Base-by-base conservation (phyloP, 176 grass and related monocot genomes). In the Musa beccarii region DNA sequence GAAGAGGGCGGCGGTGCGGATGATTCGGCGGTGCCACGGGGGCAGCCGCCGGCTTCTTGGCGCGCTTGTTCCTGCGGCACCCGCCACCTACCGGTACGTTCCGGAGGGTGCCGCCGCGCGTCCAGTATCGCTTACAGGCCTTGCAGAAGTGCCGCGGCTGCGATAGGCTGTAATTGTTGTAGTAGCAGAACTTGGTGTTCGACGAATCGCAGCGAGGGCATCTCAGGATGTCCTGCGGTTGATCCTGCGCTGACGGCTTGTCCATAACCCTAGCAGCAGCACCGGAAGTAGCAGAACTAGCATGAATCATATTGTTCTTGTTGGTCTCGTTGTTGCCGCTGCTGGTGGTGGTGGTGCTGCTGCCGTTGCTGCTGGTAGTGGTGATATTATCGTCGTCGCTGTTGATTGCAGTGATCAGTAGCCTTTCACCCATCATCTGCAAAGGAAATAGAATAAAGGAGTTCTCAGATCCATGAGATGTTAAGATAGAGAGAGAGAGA, bases 81-180 rank as follows among this genome's bases (percentile, higher is more conserved):
- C 75, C 75, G 0, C 75, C 75, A 21, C 75, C 75, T 49, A 77
- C 75, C 12, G 75, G 75, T n/a, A 77, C 75, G 75, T 77, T 77
- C 61, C 75, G 75, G 49, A 77, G 75, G 4, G 75, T 53, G 43
- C 75, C 75, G 43, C 75, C 75, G 75, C 75, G 75, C n/a, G 75
- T 77, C 75, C 75, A 77, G 61, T 77, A 77, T 12, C 75, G 75
- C 61, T 77, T 77, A 61, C 75, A 77, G 75, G 75, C 61, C 49
- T 77, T 77, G 75, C 75, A 77, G 75, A 77, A 77, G 43, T 77
- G 75, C 0, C 75, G 75, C 19, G 75, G 75, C 61, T 77, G 75
- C 59, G 75, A 64, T 10, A 77, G 59, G 61, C 75, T 77, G 75
- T 77, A 77, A 34, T 77, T 77, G 75, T 77, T 77, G 61, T 77